phyloP scores from a whole-genome alignment of 139 green algal species.

The Micractinium sp. region DNA sequence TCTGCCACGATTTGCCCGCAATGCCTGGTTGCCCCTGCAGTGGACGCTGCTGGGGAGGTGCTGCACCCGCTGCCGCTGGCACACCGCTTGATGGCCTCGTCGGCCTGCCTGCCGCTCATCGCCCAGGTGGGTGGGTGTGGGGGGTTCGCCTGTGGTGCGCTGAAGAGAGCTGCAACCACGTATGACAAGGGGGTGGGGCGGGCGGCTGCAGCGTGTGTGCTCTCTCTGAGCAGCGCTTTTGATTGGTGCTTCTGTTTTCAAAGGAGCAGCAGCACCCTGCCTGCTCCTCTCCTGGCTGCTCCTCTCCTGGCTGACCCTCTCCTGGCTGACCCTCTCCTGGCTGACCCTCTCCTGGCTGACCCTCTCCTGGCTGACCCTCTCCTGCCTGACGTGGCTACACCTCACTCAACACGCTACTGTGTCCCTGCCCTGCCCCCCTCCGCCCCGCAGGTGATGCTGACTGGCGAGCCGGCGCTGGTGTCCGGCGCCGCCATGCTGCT shows the following conservation, averaged over 20 bases:
- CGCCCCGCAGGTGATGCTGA: constrained; percentile 76
- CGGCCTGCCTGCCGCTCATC: constrained; percentile 81
- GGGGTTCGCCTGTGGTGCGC: background rate
- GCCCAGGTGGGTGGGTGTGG: constrained; percentile 62
- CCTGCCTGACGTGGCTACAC: background rate
- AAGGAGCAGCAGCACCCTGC: too few relatives aligned
- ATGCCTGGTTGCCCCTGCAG: constrained; percentile 39
- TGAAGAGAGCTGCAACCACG: background rate
- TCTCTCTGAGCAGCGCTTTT: too few relatives aligned
- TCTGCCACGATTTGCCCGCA: too few relatives aligned
- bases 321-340: too few relatives aligned
- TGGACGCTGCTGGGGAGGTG: constrained; percentile 50
- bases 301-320: background rate
- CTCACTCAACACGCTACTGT: background rate
- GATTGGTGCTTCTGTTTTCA: too few relatives aligned
- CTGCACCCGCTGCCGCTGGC: constrained; percentile 82
- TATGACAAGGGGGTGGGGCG: too few relatives aligned
- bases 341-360: too few relatives aligned
- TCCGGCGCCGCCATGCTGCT: constrained; percentile 67
- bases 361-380: too few relatives aligned
- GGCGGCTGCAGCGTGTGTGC: too few relatives aligned
- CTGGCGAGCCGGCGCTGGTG: constrained; percentile 83
- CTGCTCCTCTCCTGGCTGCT: too few relatives aligned
- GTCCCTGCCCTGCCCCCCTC: background rate
- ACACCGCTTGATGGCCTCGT: constrained; percentile 70